phyloP scores from a whole-genome alignment of 2,329 filamentous ascomycete genomes.

The Exophiala mesophila region DNA sequence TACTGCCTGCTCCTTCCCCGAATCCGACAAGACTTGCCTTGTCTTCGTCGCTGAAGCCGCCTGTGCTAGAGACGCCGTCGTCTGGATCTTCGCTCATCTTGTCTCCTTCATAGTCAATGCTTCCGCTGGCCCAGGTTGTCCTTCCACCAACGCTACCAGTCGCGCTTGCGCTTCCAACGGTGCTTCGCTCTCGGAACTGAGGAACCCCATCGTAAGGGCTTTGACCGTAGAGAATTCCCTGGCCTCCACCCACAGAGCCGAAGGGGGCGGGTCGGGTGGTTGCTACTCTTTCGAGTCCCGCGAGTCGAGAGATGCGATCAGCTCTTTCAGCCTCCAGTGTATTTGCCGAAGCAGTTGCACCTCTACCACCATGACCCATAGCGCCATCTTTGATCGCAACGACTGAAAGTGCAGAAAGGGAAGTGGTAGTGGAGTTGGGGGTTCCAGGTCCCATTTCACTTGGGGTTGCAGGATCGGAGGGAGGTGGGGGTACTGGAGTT shows the following conservation, averaged over 20 bases:
- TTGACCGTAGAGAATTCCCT: constrained; percentile 20
- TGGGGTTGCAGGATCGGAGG: constrained; percentile 77
- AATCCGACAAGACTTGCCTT: constrained; percentile 83
- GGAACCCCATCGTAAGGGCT: constrained; percentile 69
- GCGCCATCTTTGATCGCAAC: constrained; percentile 96
- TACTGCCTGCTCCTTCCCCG: constrained; percentile 83
- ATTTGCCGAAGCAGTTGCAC: constrained; percentile 56
- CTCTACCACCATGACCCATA: constrained; percentile 64
- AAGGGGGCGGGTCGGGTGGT: constrained; percentile 57
- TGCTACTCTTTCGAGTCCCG: constrained; percentile 82
- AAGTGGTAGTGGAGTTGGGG: constrained; percentile 86
- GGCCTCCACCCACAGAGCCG: constrained; percentile 35
- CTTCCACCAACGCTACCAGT: constrained; percentile 71
- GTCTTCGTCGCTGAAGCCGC: constrained; percentile 80
- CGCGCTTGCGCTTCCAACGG: constrained; percentile 83
- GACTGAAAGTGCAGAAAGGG: constrained; percentile 84
- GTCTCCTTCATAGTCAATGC: constrained; percentile 52
- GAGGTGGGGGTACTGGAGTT: constrained; percentile 72
- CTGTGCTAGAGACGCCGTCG: constrained; percentile 59
- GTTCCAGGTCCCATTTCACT: constrained; percentile 86
- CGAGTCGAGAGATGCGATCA: constrained; percentile 89
- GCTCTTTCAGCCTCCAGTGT: constrained; percentile 88
- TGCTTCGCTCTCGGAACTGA: constrained; percentile 72
- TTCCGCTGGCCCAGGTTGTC: constrained; percentile 62
- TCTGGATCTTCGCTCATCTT: constrained; percentile 61